Conservation (phyloP, 371 early-diverging fungal genomes). For the Mortierella sp. region DNA sequence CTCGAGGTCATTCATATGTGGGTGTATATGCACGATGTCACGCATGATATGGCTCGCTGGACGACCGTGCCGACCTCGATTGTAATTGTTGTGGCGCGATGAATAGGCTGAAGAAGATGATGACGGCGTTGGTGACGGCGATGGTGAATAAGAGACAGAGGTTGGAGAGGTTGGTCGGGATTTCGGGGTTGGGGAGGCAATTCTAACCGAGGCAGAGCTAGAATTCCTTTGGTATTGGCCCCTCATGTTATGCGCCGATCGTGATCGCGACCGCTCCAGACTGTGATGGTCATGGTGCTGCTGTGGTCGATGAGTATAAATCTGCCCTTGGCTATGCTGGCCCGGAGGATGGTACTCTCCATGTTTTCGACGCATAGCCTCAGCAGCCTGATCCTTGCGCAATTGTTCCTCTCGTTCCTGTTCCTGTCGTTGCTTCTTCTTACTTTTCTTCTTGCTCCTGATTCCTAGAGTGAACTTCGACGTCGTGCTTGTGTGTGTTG, state of each 20-base stretch:
- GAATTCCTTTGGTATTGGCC: constrained; percentile 11
- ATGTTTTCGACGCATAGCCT: constrained; percentile 46
- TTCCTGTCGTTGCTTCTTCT: constrained; percentile 22
- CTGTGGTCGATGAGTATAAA: constrained; percentile 37
- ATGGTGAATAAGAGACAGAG: constrained; percentile 3
- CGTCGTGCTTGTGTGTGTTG: background rate
- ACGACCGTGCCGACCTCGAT: constrained; percentile 13
- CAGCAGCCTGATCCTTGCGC: constrained; percentile 32
- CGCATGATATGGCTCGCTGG: constrained; percentile 30
- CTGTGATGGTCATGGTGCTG: constrained; percentile 33
- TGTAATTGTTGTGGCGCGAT: constrained; percentile 4
- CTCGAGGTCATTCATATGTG: constrained; percentile 23
- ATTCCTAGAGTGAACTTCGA: constrained; percentile 21
- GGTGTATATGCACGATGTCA: constrained; percentile 2
- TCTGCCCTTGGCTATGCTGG: constrained; percentile 23
- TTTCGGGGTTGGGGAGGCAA: constrained; percentile 24
- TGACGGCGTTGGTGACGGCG: constrained; percentile 17
- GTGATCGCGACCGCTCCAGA: constrained; percentile 29
- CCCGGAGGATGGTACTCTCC: constrained; percentile 49
- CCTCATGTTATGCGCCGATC: constrained; percentile 14
- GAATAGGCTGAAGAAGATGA: constrained; percentile 26
- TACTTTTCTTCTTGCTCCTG: constrained; percentile 32
- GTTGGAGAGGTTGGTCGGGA: constrained; percentile 9
- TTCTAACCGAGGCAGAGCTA: constrained; percentile 16
- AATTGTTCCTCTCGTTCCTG: constrained; percentile 32